phyloP scores from a whole-genome alignment of 371 early-diverging fungal genomes.

The Rhizopus sp. region DNA sequence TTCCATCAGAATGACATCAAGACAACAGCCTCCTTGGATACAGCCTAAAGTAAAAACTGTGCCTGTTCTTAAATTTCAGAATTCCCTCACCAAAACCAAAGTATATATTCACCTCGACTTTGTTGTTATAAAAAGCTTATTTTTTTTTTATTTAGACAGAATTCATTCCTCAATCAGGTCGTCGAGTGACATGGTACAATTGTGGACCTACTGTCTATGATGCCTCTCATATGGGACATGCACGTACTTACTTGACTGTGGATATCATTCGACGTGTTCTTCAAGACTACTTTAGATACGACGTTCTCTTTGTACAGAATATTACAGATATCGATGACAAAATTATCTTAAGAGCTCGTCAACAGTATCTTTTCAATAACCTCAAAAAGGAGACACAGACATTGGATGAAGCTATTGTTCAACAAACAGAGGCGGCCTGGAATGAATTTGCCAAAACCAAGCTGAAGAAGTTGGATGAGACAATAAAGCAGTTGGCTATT shows the following conservation, averaged over 20 bases:
- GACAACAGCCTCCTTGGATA: conserved; percentile 49
- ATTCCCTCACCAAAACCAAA: conserved; percentile 79
- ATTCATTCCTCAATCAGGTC: conserved; percentile 81
- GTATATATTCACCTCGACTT: conserved; percentile 25
- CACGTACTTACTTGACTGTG: conserved; percentile 93
- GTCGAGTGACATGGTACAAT: conserved; percentile 92
- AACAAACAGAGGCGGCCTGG: conserved; percentile 65
- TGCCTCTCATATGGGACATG: conserved; percentile 98
- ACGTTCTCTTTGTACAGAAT: conserved; percentile 97
- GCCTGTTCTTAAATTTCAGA: conserved; percentile 67
- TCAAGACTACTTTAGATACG: conserved; percentile 95
- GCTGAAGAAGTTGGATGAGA: conserved; percentile 52
- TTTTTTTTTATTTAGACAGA: conserved; percentile 66
- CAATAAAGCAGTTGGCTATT: conserved; percentile 28
- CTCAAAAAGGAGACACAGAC: conserved; percentile 48
- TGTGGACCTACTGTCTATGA: conserved; percentile 99
- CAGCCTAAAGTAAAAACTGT: conserved; percentile 12
- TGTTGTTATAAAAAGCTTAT: background rate
- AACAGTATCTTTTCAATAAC: conserved; percentile 78
- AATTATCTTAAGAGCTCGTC: conserved; percentile 93
- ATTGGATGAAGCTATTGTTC: conserved; percentile 45
- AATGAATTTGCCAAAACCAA: conserved; percentile 60
- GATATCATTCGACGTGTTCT: conserved; percentile 97
- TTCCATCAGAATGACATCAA: conserved; percentile 17
- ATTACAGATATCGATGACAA: conserved; percentile 99